Percentiles rank a stretch among this genome's conserved stretches.
phyloP scores from a whole-genome alignment of 2,329 filamentous ascomycete genomes.

The Sporothrix luriei region DNA sequence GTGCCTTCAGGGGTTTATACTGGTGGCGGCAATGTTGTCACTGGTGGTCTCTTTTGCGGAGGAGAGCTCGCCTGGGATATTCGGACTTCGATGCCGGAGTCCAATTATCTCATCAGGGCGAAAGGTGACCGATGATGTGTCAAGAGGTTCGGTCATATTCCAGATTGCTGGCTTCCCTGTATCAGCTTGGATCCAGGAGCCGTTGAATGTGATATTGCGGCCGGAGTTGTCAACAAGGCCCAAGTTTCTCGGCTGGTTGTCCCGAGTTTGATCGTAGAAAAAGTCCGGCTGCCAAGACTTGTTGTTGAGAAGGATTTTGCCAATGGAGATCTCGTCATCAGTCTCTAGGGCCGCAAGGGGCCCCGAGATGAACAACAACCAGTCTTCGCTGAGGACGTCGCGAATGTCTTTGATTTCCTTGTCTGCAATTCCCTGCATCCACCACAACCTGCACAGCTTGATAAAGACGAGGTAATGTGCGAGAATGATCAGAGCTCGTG shows the following conservation, averaged over 20 bases:
- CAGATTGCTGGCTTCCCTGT: constrained; percentile 21
- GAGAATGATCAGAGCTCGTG: constrained; percentile 55
- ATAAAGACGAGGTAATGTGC: constrained; percentile 57
- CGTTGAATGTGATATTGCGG: constrained; percentile 22
- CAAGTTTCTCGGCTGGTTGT: background rate
- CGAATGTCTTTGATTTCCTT: constrained; percentile 52
- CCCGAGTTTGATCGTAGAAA: constrained; percentile 18
- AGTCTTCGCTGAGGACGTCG: constrained; percentile 46
- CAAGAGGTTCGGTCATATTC: constrained; percentile 14
- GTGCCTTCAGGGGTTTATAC: background rate
- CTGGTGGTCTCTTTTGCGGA: background rate
- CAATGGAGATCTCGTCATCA: constrained; percentile 44
- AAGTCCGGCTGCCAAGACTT: constrained; percentile 46
- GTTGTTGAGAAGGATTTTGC: constrained; percentile 50
- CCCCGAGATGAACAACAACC: constrained; percentile 48
- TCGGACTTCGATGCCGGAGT: background rate
- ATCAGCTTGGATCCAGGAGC: constrained; percentile 17
- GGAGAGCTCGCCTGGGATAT: background rate
- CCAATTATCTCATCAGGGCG: background rate
- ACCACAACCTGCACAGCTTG: constrained; percentile 55
- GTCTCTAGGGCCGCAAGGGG: constrained; percentile 47
- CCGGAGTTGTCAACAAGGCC: constrained; percentile 30
- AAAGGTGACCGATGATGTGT: background rate
- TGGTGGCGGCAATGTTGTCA: background rate
- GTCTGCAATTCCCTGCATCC: constrained; percentile 52